Evolutionary conservation across 2,329 filamentous ascomycete species (phyloP).

Genomic region (Penicillium verrucosum): DNA sequence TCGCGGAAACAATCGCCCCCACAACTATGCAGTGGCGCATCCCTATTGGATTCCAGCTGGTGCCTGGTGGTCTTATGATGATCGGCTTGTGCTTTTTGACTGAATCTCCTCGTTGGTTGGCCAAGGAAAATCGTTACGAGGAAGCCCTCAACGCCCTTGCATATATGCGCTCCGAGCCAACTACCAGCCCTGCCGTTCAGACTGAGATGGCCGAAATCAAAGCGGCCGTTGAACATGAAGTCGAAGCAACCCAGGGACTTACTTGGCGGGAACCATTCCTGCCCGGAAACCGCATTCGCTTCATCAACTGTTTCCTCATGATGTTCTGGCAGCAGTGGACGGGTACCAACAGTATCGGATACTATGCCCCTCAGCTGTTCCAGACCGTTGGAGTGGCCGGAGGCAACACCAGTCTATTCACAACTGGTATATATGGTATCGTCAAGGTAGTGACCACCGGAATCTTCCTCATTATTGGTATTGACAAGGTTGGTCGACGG

Average conservation of each 20-base stretch:
- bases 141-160: slow-evolving; percentile 61
- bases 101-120: slow-evolving; percentile 80
- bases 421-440: slow-evolving; percentile 51
- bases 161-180: slow-evolving; percentile 69
- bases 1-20: slow-evolving; percentile 29
- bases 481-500: slow-evolving; percentile 79
- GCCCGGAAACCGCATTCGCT: slow-evolving; percentile 59
- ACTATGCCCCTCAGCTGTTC: slow-evolving; percentile 39
- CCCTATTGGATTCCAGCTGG: slow-evolving; percentile 74
- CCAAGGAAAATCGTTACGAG: slow-evolving; percentile 70
- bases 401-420: slow-evolving; percentile 76
- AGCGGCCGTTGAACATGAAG: slow-evolving; percentile 72
- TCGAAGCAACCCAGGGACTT: slow-evolving; percentile 57
- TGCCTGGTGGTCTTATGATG: slow-evolving; percentile 59
- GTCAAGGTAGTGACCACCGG: slow-evolving; percentile 79
- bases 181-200: slow-evolving; percentile 70
- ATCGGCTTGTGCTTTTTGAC: slow-evolving; percentile 60
- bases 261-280: slow-evolving; percentile 62
- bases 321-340: slow-evolving; percentile 75
- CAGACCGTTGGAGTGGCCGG: slow-evolving; percentile 71
- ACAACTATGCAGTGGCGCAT: slow-evolving; percentile 62
- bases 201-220: slow-evolving; percentile 79
- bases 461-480: slow-evolving; percentile 82
- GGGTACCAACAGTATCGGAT: slow-evolving; percentile 83
- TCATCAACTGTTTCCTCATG: slow-evolving; percentile 68